phyloP scores from a whole-genome alignment of 2,329 filamentous ascomycete genomes.

The Davidsoniella eucalypti region DNA sequence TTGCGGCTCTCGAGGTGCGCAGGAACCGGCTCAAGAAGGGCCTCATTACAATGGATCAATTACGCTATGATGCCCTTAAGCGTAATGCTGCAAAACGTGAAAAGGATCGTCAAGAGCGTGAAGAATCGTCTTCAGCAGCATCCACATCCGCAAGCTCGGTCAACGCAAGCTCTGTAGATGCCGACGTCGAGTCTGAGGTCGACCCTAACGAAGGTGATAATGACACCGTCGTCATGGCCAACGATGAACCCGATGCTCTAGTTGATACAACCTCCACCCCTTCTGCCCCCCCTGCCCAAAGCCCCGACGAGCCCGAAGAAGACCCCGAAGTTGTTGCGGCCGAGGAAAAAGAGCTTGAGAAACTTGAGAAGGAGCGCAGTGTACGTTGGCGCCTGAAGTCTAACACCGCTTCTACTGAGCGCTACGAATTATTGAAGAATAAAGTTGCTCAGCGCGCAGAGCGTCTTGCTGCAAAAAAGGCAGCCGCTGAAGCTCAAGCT shows the following conservation, averaged over 20 bases:
- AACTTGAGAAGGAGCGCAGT: constrained; percentile 2
- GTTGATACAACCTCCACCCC: neutral
- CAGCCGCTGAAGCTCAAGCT: constrained; percentile 1
- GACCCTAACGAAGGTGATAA: constrained; percentile 11
- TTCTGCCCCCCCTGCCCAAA: neutral
- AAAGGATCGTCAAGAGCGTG: constrained; percentile 5
- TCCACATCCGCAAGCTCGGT: constrained; percentile 6
- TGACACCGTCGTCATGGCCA: constrained; percentile 11
- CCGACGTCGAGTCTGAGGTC: constrained; percentile 8
- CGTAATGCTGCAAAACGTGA: constrained; percentile 2
- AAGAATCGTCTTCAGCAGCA: constrained; percentile 10
- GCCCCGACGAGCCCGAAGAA: constrained; percentile 7
- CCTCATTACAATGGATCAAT: neutral
- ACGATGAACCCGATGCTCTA: constrained; percentile 2
- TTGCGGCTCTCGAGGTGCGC: constrained; percentile 4
- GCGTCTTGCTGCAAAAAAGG: constrained; percentile 4
- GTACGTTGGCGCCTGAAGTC: constrained; percentile 1
- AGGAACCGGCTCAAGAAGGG: constrained; percentile 4
- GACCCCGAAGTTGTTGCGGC: constrained; percentile 7
- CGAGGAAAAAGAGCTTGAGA: constrained; percentile 7
- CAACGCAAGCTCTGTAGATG: constrained; percentile 4
- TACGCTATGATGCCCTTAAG: constrained; percentile 8
- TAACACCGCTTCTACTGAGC: neutral
- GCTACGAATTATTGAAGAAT: constrained; percentile 4
- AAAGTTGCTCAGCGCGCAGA: constrained; percentile 7